A percentile compares a stretch with the other conserved stretches of the same genome.
phyloP scores from a whole-genome alignment of 2,329 filamentous ascomycete species.

The Drechmeria coniospora region DNA sequence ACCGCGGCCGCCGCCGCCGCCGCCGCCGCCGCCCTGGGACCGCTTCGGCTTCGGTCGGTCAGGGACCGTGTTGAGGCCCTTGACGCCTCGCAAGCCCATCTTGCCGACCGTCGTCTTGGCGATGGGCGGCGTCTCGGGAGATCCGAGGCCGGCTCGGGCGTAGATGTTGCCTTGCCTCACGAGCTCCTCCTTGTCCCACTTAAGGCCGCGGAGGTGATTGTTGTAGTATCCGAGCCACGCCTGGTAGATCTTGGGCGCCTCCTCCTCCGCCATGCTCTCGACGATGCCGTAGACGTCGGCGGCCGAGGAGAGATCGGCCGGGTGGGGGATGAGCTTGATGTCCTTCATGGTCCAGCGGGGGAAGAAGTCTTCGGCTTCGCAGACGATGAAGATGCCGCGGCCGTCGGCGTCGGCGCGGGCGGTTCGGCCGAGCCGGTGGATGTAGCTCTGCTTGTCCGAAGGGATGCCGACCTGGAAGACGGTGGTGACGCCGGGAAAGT shows the following conservation, averaged over 20 bases:
- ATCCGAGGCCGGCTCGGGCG: conserved; percentile 30
- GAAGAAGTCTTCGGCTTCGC: conserved; percentile 35
- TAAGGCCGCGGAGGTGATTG: conserved; percentile 27
- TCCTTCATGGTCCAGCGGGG: conserved; percentile 33
- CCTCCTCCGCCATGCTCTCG: conserved; percentile 25
- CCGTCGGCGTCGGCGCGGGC: conserved; percentile 49
- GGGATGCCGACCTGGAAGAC: conserved; percentile 50
- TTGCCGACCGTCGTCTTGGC: conserved; percentile 33
- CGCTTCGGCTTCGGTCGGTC: conserved; percentile 18
- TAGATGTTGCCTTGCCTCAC: conserved; percentile 36
- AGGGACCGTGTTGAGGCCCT: conserved; percentile 30
- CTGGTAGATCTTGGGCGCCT: conserved; percentile 35
- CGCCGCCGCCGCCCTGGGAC: neutral
- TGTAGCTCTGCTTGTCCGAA: conserved; percentile 45
- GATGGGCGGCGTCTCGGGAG: conserved; percentile 30
- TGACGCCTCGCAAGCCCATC: conserved; percentile 40
- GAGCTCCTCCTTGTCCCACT: conserved; percentile 26
- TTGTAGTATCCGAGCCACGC: conserved; percentile 44
- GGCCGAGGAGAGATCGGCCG: conserved; percentile 27
- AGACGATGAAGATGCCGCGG: conserved; percentile 44
- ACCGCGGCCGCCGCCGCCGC: no score
- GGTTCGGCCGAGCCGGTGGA: conserved; percentile 53
- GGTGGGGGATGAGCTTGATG: conserved; percentile 33
- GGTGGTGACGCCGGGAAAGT: conserved; percentile 53
- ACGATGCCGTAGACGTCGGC: conserved; percentile 22